phyloP scores from a whole-genome alignment of 2,329 filamentous ascomycete species.

The Epichloe coenophiala region DNA sequence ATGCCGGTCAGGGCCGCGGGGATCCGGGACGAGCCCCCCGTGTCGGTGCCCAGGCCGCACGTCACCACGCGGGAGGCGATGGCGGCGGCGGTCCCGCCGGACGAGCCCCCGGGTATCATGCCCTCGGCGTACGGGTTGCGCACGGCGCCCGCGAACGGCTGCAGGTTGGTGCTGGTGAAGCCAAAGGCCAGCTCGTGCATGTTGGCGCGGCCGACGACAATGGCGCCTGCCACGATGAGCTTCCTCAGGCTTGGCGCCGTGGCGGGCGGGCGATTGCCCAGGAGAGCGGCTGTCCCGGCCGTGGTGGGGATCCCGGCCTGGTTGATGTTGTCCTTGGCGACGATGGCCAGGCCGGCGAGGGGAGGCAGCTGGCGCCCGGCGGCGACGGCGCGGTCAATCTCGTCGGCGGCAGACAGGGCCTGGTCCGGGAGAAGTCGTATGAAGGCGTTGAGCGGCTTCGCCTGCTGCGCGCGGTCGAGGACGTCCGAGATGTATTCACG shows the following conservation, averaged over 20 bases:
- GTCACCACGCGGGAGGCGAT: conserved; percentile 9
- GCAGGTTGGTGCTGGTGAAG: conserved; percentile 9
- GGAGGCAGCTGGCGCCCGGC: conserved; percentile 6
- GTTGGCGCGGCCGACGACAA: conserved; percentile 34
- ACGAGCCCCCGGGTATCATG: conserved; percentile 11
- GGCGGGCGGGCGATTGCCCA: conserved; percentile 1
- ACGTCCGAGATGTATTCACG: conserved; percentile 2
- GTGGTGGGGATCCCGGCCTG: conserved; percentile 6
- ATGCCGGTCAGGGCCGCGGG: conserved; percentile 11
- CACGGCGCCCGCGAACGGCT: conserved; percentile 8
- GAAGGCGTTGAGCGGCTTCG: conserved; percentile 1
- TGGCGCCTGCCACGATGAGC: conserved; percentile 13
- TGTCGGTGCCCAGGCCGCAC: conserved; percentile 11
- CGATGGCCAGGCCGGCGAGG: conserved; percentile 11
- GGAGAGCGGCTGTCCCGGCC: conserved; percentile 7
- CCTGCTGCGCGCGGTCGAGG: neutral
- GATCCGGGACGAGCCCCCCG: conserved; percentile 9
- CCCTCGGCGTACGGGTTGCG: conserved; percentile 7
- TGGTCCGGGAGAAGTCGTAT: conserved; percentile 1
- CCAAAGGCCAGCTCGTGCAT: conserved; percentile 26
- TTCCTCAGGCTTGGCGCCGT: conserved; percentile 10
- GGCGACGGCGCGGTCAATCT: conserved; percentile 3
- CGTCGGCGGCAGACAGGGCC: neutral
- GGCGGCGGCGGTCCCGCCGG: conserved; percentile 9
- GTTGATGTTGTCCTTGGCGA: conserved; percentile 12